These are phyloP conservation scores for Scheffersomyces illinoinensis DNA, from an alignment of 1,139 yeast species.

Conservation along the genomic window DNA sequence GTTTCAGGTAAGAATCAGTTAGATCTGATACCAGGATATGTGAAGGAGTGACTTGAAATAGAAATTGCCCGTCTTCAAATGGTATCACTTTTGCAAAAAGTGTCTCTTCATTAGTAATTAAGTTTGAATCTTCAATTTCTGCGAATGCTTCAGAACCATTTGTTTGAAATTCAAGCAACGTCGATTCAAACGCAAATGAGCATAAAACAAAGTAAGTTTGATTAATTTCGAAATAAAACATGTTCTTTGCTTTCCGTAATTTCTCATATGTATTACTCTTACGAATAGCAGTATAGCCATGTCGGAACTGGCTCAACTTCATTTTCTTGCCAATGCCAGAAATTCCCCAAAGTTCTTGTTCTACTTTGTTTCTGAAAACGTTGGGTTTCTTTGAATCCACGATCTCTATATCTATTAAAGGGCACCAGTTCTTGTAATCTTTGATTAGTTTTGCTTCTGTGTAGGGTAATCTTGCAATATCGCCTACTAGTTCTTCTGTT, in stretches of 20 bases:
- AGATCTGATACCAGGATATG: conserved; percentile 12
- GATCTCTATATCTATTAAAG: conserved; percentile 42
- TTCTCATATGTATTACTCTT: conserved; percentile 27
- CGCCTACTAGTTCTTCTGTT: conserved; percentile 13
- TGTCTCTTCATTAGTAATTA: conserved; percentile 9
- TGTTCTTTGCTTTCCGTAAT: conserved; percentile 25
- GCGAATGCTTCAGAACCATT: conserved; percentile 18
- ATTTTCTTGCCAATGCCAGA: conserved; percentile 44
- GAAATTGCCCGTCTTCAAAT: conserved; percentile 5
- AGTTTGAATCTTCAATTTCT: conserved; percentile 25
- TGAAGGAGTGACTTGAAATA: conserved; percentile 12
- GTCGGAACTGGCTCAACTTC: conserved; percentile 37
- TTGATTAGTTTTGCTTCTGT: conserved; percentile 12
- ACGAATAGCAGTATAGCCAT: conserved; percentile 34
- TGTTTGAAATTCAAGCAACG: conserved; percentile 32
- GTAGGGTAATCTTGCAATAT: conserved; percentile 7
- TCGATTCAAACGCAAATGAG: conserved; percentile 39
- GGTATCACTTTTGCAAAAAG: conserved; percentile 12
- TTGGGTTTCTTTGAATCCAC: conserved; percentile 27
- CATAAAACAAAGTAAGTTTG: conserved; percentile 30
- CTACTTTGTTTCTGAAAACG: conserved; percentile 17
- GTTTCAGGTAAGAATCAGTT: conserved; percentile 1
- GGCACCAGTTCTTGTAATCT: conserved; percentile 52
- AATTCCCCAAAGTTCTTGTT: conserved; percentile 49
- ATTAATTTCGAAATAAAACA: conserved; percentile 18